Base-by-base conservation (phyloP, 2,329 filamentous ascomycete genomes). In the Beauveria brongniartii region DNA sequence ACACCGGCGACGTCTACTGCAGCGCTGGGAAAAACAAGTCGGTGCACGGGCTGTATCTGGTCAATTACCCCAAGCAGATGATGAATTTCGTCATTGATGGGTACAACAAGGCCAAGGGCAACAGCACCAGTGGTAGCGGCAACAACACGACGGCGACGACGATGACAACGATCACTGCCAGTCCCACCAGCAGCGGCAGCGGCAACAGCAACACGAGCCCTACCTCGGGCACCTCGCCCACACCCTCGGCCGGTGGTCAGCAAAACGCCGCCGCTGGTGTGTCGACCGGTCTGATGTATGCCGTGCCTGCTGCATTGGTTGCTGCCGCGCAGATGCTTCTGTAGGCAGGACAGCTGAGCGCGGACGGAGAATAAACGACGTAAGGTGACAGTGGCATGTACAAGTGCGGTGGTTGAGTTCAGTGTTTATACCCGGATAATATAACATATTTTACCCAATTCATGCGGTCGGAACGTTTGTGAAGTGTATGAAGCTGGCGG, bases 1-100 rank as follows among this genome's bases (percentile, higher is more conserved):
- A 78, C 67, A 70, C 64, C 0, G 75, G 75, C 53, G 77, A 79
- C 62, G 62, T 68, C 18, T 78, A 75, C 67, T 77, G 75, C 65
- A 75, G 73, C 65, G 3, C 46, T 8, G 76, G 75, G 43, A 61
- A 63, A 55, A 52, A 64, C 61, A 41, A 43, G 2, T 59, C 60
- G 3, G 70, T 73, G 1, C 76, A 76, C 63, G 68, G 70, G 22
- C 60, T 63, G 26, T 79, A 79, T 64, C 65, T 77, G 14, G 26
- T 52, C 18, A 69, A 65, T 30, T 77, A 77, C 65, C 70, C 69
- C 47, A 63, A 67, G 20, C 67, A 74, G 2, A 69, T 73, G 3
- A 69, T 70, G 57, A 66, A 75, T 20, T 76, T 73, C 62, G 66
- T 77, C 41, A 69, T 75, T 37, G 62, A 69, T 43, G 70, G 67